A percentile compares a stretch with the other conserved stretches of the same genome.
Evolutionary conservation across 2,329 filamentous ascomycete species (phyloP).

Genomic region (Colletotrichum acutatum): DNA sequence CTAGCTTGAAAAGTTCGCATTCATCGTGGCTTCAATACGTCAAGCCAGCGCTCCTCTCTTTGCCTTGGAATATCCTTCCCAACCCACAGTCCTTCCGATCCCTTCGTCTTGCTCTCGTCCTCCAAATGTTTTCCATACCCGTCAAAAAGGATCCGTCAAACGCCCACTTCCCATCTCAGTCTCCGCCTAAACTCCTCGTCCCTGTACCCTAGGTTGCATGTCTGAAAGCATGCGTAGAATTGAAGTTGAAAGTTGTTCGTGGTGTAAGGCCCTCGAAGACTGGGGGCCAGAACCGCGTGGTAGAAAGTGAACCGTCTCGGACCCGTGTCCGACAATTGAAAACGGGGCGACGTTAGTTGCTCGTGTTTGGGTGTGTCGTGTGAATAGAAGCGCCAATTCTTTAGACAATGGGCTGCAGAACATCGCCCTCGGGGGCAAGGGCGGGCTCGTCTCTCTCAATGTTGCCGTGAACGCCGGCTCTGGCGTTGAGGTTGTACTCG

Average conservation of each 20-base stretch:
- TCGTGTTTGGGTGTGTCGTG: not conserved
- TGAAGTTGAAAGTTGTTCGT: not conserved
- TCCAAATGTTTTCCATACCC: not conserved
- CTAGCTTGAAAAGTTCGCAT: not conserved
- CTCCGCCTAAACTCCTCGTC: slow-evolving; percentile 13
- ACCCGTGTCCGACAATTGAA: not conserved
- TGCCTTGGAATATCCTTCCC: not conserved
- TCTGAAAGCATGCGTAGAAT: slow-evolving; percentile 19
- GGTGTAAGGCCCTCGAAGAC: not conserved
- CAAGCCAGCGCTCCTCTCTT: not conserved
- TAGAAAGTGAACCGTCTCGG: not conserved
- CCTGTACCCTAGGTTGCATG: slow-evolving; percentile 21
- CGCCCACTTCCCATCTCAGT: not conserved
- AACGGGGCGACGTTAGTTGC: not conserved
- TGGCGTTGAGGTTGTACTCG: slow-evolving; percentile 34
- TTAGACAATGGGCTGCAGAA: slow-evolving; percentile 16
- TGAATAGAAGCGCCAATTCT: no score
- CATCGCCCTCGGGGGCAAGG: not conserved
- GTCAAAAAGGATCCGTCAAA: not conserved
- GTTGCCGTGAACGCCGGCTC: slow-evolving; percentile 26
- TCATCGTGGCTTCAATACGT: not conserved
- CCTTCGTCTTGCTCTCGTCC: not conserved
- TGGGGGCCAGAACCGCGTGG: not conserved
- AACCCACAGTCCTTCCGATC: not conserved
- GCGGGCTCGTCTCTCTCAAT: not conserved